Evolutionary conservation across 108 stramenopile genomes (phyloP).

Genomic region (Pseudonitzschia multiseries): DNA sequence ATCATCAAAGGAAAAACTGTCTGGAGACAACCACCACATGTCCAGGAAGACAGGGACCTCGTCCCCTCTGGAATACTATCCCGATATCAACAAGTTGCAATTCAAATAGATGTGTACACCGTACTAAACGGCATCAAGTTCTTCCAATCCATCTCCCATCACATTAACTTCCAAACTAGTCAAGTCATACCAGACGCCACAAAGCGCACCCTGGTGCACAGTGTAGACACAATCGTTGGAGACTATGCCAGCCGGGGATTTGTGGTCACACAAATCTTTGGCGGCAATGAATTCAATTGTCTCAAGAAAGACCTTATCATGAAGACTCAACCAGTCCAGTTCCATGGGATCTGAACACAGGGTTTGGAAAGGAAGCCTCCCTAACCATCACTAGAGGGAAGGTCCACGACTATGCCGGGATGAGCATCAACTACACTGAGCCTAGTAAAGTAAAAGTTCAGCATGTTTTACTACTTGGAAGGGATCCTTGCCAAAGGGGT

Average conservation of each 20-base stretch:
- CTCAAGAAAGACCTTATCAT: too few relatives aligned
- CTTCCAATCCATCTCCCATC: neutral
- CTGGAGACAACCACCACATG: neutral
- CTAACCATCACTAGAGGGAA: conserved; percentile 16
- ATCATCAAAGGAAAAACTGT: conserved; percentile 1
- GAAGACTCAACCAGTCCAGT: too few relatives aligned
- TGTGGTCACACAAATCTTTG: too few relatives aligned
- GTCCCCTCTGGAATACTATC: neutral
- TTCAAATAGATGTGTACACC: neutral
- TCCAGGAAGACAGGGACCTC: neutral
- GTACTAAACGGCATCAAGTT: conserved; percentile 2
- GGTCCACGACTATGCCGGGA: conserved; percentile 40
- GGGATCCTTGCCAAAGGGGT: too few relatives aligned
- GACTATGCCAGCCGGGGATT: neutral
- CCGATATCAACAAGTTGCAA: neutral
- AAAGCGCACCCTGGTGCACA: neutral
- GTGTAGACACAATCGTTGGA: neutral
- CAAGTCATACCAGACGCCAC: neutral
- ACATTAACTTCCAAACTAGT: neutral
- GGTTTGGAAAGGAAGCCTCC: too few relatives aligned
- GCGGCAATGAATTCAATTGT: too few relatives aligned
- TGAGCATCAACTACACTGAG: conserved; percentile 27
- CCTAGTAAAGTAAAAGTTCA: too few relatives aligned
- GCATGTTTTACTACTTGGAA: conserved; percentile 40
- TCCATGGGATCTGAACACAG: too few relatives aligned